Conservation (phyloP, 257 asterid genomes). For the Oldenlandia corymbosa region DNA sequence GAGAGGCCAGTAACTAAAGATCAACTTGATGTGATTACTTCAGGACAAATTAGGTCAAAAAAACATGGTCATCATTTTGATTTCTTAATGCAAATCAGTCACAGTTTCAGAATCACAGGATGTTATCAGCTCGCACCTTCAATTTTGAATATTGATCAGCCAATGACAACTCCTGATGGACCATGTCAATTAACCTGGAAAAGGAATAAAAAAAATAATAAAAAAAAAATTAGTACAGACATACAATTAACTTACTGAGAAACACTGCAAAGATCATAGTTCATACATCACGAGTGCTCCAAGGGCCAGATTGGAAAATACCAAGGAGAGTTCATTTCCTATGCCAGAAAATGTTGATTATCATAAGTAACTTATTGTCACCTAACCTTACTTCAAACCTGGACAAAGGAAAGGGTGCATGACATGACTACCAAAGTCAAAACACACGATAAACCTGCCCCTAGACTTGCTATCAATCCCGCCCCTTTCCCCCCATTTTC, state of each 20-base stretch:
- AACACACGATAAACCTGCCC: not conserved
- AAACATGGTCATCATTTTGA: not conserved
- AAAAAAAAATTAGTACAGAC: no score
- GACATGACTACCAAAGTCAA: not conserved
- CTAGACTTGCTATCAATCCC: not conserved
- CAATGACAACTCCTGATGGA: slow-evolving; percentile 86
- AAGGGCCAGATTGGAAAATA: not conserved
- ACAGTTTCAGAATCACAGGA: slow-evolving; percentile 5
- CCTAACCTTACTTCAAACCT: not conserved
- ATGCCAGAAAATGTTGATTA: not conserved
- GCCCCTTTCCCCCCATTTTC: not conserved
- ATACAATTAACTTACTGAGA: not conserved
- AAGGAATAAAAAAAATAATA: not conserved
- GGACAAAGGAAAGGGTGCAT: not conserved
- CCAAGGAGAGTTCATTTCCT: not conserved
- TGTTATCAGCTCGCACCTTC: slow-evolving; percentile 74
- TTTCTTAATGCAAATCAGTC: not conserved
- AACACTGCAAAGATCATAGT: slow-evolving; percentile 14
- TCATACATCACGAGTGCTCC: not conserved
- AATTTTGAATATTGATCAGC: slow-evolving; percentile 84
- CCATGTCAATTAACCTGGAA: slow-evolving; percentile 89
- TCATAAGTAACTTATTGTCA: not conserved
- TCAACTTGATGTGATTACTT: no score
- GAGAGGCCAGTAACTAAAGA: not conserved
- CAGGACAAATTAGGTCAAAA: not conserved